Base-by-base conservation (phyloP, 495 filamentous ascomycete species). In the Wilcoxina mikolae region DNA sequence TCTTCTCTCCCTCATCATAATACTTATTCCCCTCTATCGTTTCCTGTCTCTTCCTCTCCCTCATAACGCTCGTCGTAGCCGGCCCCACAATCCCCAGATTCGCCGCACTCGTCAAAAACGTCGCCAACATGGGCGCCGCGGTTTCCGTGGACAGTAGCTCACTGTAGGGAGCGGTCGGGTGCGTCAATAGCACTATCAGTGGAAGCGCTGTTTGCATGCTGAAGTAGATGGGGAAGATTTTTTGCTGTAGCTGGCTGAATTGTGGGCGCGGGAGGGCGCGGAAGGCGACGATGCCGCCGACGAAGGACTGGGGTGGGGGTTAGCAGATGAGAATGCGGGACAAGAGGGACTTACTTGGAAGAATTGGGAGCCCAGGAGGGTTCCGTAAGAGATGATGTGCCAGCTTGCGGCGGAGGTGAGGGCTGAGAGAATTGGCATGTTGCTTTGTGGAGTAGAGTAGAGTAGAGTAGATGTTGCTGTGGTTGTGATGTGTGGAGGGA, bases 221-320 rank as follows among this genome's bases (percentile, higher is more conserved):
- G 68, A 95, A 95, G 72, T 90, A 96, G 59, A 82, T 68, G 22
- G 90, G 90, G 70, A 93, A 90, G 62, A 87, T 78, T 60, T 76
- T 76, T 48, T 60, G 61, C 70, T 94, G 90, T 24, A 96, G 74
- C 31, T 76, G 72, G 3, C 79, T 73, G 71, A 96, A 96, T 65
- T 88, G 80, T 0, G 85, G 78, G 9, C 85, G 80, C 9, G 85
- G 74, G 45, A 95, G 78, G 52, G 78, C 75, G 42, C 73, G 74
- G 73, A 80, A 95, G 52, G 84, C 78, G 42, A 88, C 68, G 26
- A 83, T 73, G 27, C 85, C 86, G 52, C 75, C 78, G 54, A 95
- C 71, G 69, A 95, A 95, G 56, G 85, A 84, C 79, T 86, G 58
- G n/a, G 43, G n/a, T 2, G n/a, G 15, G 11, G 43, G 2, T 39